A percentile compares a stretch with the other conserved stretches of the same genome.
Conservation (phyloP, 2,329 filamentous ascomycete species). For the Microcera coccophila region DNA sequence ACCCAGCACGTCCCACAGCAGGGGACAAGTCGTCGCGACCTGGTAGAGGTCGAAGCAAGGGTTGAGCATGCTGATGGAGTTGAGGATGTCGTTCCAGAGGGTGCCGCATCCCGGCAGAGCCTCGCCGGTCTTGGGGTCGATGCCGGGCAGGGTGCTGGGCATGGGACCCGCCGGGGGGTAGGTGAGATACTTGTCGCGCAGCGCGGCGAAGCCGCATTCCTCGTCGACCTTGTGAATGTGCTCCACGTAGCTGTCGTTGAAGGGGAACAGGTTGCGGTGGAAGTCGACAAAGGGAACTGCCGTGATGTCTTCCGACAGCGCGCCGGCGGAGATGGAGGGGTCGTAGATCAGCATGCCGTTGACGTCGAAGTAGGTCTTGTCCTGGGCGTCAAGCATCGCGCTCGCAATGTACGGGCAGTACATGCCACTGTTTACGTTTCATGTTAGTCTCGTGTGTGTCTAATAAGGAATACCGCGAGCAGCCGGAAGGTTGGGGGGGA, state of each 20-base stretch:
- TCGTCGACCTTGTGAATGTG: conserved; percentile 30
- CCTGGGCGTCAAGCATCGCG: conserved; percentile 62
- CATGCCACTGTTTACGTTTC: conserved; percentile 38
- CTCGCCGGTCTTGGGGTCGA: not conserved
- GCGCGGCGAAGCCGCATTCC: conserved; percentile 58
- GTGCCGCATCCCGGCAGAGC: conserved; percentile 43
- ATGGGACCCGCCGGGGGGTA: conserved; percentile 58
- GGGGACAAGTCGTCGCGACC: conserved; percentile 64
- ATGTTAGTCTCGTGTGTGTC: not conserved
- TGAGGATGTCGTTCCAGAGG: conserved; percentile 48
- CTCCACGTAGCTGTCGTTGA: conserved; percentile 33
- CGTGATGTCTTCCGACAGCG: conserved; percentile 36
- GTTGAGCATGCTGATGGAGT: conserved; percentile 57
- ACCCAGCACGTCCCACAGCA: conserved; percentile 67
- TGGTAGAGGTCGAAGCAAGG: conserved; percentile 74
- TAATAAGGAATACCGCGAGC: not conserved
- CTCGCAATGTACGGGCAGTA: conserved; percentile 67
- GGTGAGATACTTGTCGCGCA: conserved; percentile 54
- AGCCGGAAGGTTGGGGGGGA: not conserved
- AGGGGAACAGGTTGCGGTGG: conserved; percentile 57
- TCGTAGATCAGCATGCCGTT: conserved; percentile 68
- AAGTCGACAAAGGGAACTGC: conserved; percentile 56
- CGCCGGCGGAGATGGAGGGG: conserved; percentile 44
- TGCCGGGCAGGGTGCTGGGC: conserved; percentile 6
- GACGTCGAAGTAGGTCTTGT: conserved; percentile 63